phyloP scores from a whole-genome alignment of 2,329 filamentous ascomycete genomes.

The Xylaria sp. region DNA sequence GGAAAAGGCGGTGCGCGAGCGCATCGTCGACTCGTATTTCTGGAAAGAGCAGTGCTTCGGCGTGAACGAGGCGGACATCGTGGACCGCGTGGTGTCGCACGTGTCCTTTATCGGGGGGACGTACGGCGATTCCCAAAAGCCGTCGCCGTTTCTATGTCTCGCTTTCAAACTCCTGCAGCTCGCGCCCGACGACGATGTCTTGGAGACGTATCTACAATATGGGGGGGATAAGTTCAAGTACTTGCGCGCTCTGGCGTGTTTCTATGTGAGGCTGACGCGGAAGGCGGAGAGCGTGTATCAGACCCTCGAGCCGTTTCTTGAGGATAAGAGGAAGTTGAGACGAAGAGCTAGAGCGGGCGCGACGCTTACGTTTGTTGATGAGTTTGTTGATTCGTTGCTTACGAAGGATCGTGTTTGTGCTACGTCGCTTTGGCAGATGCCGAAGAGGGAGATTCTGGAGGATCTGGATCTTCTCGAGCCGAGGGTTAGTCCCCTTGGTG shows the following conservation, averaged over 20 bases:
- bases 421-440: constrained; percentile 92
- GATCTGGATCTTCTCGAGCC: constrained; percentile 90
- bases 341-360: constrained; percentile 79
- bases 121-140: constrained; percentile 83
- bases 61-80: constrained; percentile 82
- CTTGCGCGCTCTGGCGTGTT: constrained; percentile 85
- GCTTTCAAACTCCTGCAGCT: constrained; percentile 95
- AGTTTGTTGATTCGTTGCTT: constrained; percentile 92
- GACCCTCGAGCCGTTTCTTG: constrained; percentile 82
- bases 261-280: constrained; percentile 92
- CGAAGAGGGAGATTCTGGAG: constrained; percentile 82
- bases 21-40: constrained; percentile 94
- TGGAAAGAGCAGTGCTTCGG: constrained; percentile 99
- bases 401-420: constrained; percentile 90
- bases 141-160: constrained; percentile 91
- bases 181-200: constrained; percentile 78
- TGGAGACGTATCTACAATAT: constrained; percentile 81
- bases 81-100: constrained; percentile 87
- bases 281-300: constrained; percentile 82
- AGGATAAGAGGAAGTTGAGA: constrained; percentile 85
- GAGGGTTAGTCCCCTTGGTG: constrained; percentile 82
- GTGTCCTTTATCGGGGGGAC: constrained; percentile 88
- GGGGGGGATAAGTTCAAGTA: constrained; percentile 86
- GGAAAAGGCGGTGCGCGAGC: constrained; percentile 94
- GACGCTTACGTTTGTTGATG: constrained; percentile 82